These are phyloP conservation scores for Penicillium lividum DNA, from an alignment of 495 filamentous ascomycete species.

Conservation along the genomic window DNA sequence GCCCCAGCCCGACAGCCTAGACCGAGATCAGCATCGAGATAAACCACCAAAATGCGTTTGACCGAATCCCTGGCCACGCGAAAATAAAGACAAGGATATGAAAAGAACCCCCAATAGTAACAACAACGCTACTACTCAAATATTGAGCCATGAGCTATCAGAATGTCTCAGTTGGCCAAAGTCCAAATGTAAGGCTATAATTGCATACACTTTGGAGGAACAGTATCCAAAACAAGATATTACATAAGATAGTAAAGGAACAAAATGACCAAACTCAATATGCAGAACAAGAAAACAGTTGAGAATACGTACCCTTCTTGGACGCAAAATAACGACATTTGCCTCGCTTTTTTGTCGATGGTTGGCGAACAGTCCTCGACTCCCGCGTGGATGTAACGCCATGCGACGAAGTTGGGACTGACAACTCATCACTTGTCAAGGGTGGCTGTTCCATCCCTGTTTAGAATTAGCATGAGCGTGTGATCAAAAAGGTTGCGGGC, in stretches of 20 bases:
- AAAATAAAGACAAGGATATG: neutral
- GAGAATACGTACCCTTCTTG: constrained; percentile 26
- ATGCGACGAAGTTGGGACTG: constrained; percentile 32
- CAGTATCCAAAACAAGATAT: neutral
- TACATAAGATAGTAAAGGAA: neutral
- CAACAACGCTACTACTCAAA: neutral
- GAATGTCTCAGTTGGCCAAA: neutral
- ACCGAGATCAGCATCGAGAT: constrained; percentile 22
- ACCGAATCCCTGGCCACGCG: neutral
- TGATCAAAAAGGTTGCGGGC: constrained; percentile 40
- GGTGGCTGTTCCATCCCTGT: constrained; percentile 21
- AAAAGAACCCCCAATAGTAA: neutral
- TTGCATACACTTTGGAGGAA: neutral
- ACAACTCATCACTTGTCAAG: constrained; percentile 33
- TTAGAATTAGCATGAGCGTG: constrained; percentile 32
- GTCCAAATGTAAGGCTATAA: neutral
- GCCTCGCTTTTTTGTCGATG: constrained; percentile 19
- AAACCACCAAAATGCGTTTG: neutral
- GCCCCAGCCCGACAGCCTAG: constrained; percentile 45
- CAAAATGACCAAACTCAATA: neutral
- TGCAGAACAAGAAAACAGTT: neutral
- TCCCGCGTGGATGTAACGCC: constrained; percentile 24
- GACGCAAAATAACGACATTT: constrained; percentile 34
- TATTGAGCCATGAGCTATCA: neutral
- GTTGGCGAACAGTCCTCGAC: constrained; percentile 21